Evolutionary conservation across 495 filamentous ascomycete species (phyloP), one percentile per base, ranked within the genome.

Genomic region (Penicillium mononematosum): DNA sequence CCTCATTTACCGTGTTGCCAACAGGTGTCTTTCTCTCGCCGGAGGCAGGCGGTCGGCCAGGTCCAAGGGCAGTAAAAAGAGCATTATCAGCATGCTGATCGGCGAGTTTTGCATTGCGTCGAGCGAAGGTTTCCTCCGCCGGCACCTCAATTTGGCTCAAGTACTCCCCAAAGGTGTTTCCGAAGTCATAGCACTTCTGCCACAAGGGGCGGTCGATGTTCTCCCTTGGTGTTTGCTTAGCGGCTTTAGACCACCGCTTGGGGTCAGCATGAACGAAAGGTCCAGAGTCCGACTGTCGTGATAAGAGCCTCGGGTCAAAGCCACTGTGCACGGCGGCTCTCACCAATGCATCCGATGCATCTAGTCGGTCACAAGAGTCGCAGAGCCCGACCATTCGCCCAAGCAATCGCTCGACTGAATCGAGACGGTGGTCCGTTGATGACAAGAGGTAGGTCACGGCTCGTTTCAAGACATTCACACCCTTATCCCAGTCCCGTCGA

Each of bases 371-470:
- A 49, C 75, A 78, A 1, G 63, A 56, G 59, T 75, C 74, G 45
- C 75, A 75, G 2, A 77, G 59, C 29, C 74, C 62, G 5, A 73
- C 69, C 76, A 79, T 79, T 27, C 69, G 59, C 1, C 69, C 56
- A 2, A 78, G 63, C 32, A 79, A 47, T 29, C 74, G 63, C 47
- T 74, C 71, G 16, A 77, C 58, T 16, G 58, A 53, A 11, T 53
- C 34, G 17, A 55, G 16, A 5, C 46, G 36, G 38, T 69, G 71
- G 12, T 65, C 62, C 5, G 72, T 70, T 38, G 75, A 70, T 31
- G 75, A 71, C 1, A 63, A 60, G 8, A 79, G 64, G 45, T 64
- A 78, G 3, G 71, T 73, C 19, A 75, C 49, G 0, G 68, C 65
- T 64, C 74, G 64, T 55, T 67, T 69, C 46, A 79, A 34, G 1